Base-by-base conservation (phyloP, 805 yeast species). In the Sugiyamaella chiloensis region DNA sequence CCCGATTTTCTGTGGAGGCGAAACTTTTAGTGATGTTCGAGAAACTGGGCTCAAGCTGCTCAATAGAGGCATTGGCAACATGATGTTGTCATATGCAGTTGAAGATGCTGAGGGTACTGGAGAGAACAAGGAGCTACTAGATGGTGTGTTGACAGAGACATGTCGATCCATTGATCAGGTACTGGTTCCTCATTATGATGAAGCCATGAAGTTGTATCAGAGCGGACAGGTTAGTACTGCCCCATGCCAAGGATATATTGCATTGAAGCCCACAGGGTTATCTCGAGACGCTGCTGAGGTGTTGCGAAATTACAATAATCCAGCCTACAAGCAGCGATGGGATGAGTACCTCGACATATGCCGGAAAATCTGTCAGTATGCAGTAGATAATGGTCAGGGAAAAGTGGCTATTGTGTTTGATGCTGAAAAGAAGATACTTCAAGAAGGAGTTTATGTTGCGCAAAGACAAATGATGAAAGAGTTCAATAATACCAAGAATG, bases 41-140 rank as follows among this genome's bases (percentile, higher is more conserved):
- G 64, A 71, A 47, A 85, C 96, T 3, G 96, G 95, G 45, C 69
- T 73, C 47, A 71, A 79, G 50, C 73, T 90, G 55, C 72, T 79
- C 46, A 65, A 75, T 44, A 75, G 95, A 52, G 95, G 96, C 7
- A 85, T 89, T 60, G 80, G 86, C 56, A 91, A 90, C 71, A 87
- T 90, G 95, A 88, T 90, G 96, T 71, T 90, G n/a, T 84, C 95
- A 1, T 79, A 88, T 64, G 87, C 96, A 12, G 89, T 90, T 44
- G 98, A 90, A 68, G 96, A 93, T 47, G 83, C 96, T 46, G 87
- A 87, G 54, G 96, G 96, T 31, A 77, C 52, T 11, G 55, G 56
- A 6, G 44, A 50, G 19, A 78, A 61, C 71, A 78, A 65, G 59
- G 75, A 44, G n/a, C 49, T 58, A 26, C 45, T 59, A 23, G 62